Evolutionary conservation across 345 rosid genomes (phyloP).

Genomic region (Nasturtium officinale): DNA sequence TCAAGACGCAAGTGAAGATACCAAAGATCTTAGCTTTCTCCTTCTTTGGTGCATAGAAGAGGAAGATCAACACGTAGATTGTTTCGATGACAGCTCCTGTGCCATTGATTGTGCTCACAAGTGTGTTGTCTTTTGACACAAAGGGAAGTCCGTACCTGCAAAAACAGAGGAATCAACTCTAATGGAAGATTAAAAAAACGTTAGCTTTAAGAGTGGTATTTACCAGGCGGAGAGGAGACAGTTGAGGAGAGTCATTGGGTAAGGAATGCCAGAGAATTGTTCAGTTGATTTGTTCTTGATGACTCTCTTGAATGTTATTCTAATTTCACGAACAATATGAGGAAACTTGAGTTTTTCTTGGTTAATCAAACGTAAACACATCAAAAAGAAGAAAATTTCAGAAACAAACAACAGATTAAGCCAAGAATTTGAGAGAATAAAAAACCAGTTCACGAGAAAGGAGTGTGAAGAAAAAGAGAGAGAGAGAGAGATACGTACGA

Average conservation of each 20-base stretch:
- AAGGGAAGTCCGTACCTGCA: constrained; percentile 93
- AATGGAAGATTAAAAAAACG: background rate
- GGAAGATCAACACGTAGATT: constrained; percentile 67
- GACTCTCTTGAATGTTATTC: constrained; percentile 93
- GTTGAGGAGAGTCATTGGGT: constrained; percentile 93
- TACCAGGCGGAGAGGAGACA: constrained; percentile 98
- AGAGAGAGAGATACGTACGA: constrained; percentile 50
- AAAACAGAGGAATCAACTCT: constrained; percentile 15
- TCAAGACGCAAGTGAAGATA: constrained; percentile 53
- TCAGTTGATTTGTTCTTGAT: constrained; percentile 67
- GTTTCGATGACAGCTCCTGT: constrained; percentile 72
- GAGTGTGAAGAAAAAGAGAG: background rate
- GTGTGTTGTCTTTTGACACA: constrained; percentile 75
- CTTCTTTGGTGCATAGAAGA: constrained; percentile 67
- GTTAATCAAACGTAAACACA: constrained; percentile 4
- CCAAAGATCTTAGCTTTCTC: constrained; percentile 77
- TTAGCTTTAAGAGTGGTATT: background rate
- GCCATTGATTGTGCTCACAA: constrained; percentile 84
- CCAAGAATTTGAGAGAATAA: background rate
- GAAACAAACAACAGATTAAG: constrained; percentile 7
- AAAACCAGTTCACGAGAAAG: constrained; percentile 1
- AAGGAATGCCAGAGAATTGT: constrained; percentile 96
- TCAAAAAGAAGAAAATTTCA: background rate
- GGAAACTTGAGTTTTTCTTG: background rate
- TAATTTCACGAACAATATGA: constrained; percentile 22